Evolutionary conservation across 345 rosid genomes (phyloP).

Genomic region (Combretum micranthum): DNA sequence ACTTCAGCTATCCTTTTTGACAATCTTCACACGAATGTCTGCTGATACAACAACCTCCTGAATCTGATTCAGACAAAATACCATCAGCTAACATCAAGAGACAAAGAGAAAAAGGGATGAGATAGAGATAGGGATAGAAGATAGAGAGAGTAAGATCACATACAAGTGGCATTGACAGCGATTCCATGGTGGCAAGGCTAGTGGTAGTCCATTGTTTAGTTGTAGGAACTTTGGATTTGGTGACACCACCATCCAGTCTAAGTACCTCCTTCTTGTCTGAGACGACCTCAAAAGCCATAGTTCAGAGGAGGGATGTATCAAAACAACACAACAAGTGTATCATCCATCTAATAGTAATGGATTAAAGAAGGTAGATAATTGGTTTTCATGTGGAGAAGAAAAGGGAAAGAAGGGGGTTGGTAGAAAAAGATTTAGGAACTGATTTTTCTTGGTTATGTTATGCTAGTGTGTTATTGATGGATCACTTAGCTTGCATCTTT

Average conservation of each 20-base stretch:
- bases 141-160: constrained; percentile 26
- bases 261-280: neutral
- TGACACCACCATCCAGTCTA: neutral
- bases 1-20: constrained; percentile 68
- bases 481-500: too few species aligned
- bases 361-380: too few species aligned
- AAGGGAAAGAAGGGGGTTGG: too few species aligned
- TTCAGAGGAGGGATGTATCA: too few species aligned
- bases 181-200: constrained; percentile 74
- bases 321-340: too few species aligned
- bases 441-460: too few species aligned
- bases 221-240: constrained; percentile 9
- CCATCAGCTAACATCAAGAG: neutral
- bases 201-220: constrained; percentile 24
- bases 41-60: constrained; percentile 84
- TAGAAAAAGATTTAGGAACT: too few species aligned
- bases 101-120: neutral
- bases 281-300: neutral
- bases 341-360: too few species aligned
- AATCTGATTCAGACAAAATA: constrained; percentile 37
- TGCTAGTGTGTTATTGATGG: too few species aligned
- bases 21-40: constrained; percentile 67
- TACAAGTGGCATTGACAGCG: constrained; percentile 80
- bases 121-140: neutral
- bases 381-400: too few species aligned